Base-by-base conservation (phyloP, 306 rosid species). In the Quercus glauca region DNA sequence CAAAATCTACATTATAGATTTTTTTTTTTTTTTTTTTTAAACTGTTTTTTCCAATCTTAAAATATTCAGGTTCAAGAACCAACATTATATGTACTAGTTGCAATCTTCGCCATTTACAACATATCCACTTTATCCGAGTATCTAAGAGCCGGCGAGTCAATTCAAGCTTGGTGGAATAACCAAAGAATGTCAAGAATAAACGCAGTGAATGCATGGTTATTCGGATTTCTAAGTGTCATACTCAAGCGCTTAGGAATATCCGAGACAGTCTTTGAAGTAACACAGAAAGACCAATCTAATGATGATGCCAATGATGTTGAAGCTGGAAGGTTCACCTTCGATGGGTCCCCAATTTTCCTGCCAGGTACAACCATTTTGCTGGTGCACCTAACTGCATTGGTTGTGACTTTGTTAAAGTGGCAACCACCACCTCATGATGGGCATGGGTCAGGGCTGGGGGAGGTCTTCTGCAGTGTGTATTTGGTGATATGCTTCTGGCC, bases 111-210 rank as follows among this genome's bases (percentile, higher is more conserved):
- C 73, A 3, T 76, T 13, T 69, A 71, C 82, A 74, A n/a, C 49
- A 2, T 81, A 2, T 74, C 81, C 51, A 79, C 78, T 18, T 4
- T 87, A 23, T 76, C 53, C 1, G 91, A 88, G 60, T 86, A 74
- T 80, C 9, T 89, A 8, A 61, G 23, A 55, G 26, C 85, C 1
- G 83, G 85, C 21, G 74, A 81, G 5, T 88, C 97, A 57, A 37
- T 86, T 20, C 78, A 81, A 76, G 82, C 83, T 14, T 94, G 98
- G 93, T 91, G 98, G 98, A 94, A 92, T 69, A 91, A 90, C 77
- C 82, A 82, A 55, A 82, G 85, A 60, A 92, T 88, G 97, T 75
- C 80, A 71, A 83, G 73, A 80, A 82, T 94, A 77, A 74, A 2
- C n/a, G 0, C 81, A 18, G 69, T 71, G 84, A 87, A 49, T 29